These are phyloP conservation scores for Phytophthora cactorum DNA, from an alignment of 352 stramenopile genomes.

Conservation along the genomic window DNA sequence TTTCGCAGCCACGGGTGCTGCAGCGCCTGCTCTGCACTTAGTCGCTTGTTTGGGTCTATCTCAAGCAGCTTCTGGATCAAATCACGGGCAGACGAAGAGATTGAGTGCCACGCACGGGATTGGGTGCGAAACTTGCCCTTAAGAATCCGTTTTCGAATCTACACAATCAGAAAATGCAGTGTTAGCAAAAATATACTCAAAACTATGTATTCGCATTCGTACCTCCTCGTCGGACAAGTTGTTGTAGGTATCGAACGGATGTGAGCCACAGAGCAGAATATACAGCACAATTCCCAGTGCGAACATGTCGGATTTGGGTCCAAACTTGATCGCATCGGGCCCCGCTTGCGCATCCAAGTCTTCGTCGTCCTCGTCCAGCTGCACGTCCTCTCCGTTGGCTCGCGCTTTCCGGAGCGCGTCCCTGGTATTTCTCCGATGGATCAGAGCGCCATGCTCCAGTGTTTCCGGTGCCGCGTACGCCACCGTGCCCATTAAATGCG, in stretches of 20 bases:
- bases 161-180: constrained; percentile 2
- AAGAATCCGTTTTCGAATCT: constrained; percentile 83
- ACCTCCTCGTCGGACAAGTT: constrained; percentile 86
- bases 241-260: constrained; percentile 89
- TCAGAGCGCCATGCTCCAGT: constrained; percentile 51
- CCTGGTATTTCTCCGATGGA: constrained; percentile 41
- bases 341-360: constrained; percentile 39
- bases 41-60: constrained; percentile 60
- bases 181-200: constrained; percentile 7
- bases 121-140: constrained; percentile 80
- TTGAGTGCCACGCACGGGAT: constrained; percentile 73
- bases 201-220: not conserved
- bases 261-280: constrained; percentile 83
- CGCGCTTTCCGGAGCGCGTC: constrained; percentile 31
- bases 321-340: constrained; percentile 54
- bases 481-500: constrained; percentile 76
- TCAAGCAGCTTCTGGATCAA: constrained; percentile 79
- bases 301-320: constrained; percentile 84
- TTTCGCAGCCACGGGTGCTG: constrained; percentile 76
- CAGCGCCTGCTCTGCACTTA: constrained; percentile 74
- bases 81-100: constrained; percentile 68
- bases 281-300: constrained; percentile 85
- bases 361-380: constrained; percentile 36
- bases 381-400: constrained; percentile 22
- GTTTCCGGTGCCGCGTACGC: constrained; percentile 82